Evolutionary conservation across 2,329 filamentous ascomycete species (phyloP), one percentile per base, ranked within the genome.

Genomic region (Pseudogymnoascus sp.): DNA sequence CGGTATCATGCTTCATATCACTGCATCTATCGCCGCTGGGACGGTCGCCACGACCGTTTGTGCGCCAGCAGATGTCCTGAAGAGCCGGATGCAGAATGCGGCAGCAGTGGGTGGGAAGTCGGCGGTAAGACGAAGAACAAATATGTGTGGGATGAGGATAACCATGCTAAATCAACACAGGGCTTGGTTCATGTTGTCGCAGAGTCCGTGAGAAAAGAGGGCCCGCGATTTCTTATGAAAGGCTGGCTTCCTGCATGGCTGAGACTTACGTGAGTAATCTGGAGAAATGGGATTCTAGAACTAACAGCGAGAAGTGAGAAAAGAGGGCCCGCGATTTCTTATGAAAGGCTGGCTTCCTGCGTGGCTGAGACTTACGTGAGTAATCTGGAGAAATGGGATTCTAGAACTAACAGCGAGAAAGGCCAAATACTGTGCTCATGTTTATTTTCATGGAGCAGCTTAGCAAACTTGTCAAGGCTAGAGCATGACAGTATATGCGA

Each of bases 261-360:
- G 8, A 69, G 77, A 64, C 66, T 79, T 2, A 77, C 77, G 76
- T 78, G 62, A 63, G 74, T 71, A 19, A 29, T 21, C 3, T 12
- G 7, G 8, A 10, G 3, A 7, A n/a, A 16, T 10, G 7, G 38
- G n/a, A 23, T 21, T 8, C 11, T 1, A 33, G 2, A 55, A 49
- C 65, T 69, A 55, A 71, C 65, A 6, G 19, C 14, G 11, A 43
- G 31, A 2, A 39, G n/a, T n/a, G n/a, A n/a, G n/a, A n/a, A n/a
- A n/a, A n/a, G n/a, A 79, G 66, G 77, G 77, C 0, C 72, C 72
- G 0, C 68, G 72, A 1, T 78, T 79, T 60, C 70, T 79, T 2
- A 78, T 78, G 76, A 78, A 76, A 61, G 77, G 77, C 1, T 79
- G 77, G 77, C 77, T 74, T 7, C 77, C 77, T 0, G 77, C 77